Evolutionary conservation across 1,284 basidiomycete genomes (phyloP), one percentile per base, ranked within the genome.

Genomic region (Meripilus lineatus): DNA sequence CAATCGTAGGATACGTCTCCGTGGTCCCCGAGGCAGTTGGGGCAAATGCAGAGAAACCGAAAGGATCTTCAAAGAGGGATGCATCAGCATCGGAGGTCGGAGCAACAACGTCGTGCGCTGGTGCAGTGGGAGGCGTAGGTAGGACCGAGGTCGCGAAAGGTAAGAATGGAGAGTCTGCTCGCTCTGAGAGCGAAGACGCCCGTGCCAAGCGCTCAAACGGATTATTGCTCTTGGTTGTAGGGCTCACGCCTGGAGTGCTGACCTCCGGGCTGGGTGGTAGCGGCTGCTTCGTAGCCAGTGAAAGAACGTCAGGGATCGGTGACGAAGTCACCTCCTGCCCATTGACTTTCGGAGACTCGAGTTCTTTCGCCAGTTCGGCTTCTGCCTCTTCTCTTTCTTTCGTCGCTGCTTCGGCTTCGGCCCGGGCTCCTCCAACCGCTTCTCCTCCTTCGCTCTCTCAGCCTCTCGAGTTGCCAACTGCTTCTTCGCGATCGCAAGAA

Each of bases 401-500:
- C 30, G 72, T 71, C 5, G 73, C 66, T 18, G 70, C 64, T 6
- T 67, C 58, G 11, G 77, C 65, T 57, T 89, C 85, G 1, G 63
- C 67, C 37, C 72, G 65, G 1, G 78, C 77, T 39, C 85, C 51
- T 78, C 75, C 5, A 86, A 65, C 54, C 95, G 92, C 57, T 79
- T 79, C 53, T 85, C 79, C 2, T 74, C 72, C 57, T 81, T 85
- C 11, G 77, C 79, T 44, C 78, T 80, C 53, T 93, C 88, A 0
- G 74, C 70, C 64, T 98, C 94, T 40, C 90, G 88, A 0, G 88
- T 82, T 13, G 77, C 79, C 18, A 99, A 71, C 68, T 99, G 96
- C 67, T 99, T 99, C 71, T 87, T 88, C 7, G 90, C 88, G 61
- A 99, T 96, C 3, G 93, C 93, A 13, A 94, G 75, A 46, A 96